Conservation (phyloP, 805 yeast species). For the Candida pseudoglaebosa region DNA sequence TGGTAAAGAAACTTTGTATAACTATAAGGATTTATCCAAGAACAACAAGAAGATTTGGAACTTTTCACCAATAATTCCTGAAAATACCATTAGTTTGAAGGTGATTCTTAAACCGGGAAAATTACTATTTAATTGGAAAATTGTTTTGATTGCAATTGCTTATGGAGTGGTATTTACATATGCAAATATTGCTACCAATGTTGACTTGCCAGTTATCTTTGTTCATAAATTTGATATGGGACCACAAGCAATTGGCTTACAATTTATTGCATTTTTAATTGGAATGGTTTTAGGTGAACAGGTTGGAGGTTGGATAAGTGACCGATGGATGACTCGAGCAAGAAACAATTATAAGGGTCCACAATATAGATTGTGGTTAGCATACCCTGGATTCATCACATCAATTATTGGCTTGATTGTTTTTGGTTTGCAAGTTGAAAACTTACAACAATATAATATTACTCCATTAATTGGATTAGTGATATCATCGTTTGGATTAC, state of each 20-base stretch:
- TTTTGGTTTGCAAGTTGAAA: slow-evolving; percentile 16
- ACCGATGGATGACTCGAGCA: slow-evolving; percentile 16
- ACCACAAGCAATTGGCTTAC: slow-evolving; percentile 22
- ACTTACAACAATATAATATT: slow-evolving; percentile 8
- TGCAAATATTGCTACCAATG: slow-evolving; percentile 19
- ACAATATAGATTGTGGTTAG: slow-evolving; percentile 17
- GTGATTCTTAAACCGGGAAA: slow-evolving; percentile 10
- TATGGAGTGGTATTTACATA: slow-evolving; percentile 18
- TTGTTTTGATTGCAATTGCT: slow-evolving; percentile 15
- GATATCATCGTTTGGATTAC: slow-evolving; percentile 19
- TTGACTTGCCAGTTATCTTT: slow-evolving; percentile 20
- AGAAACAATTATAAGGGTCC: background rate
- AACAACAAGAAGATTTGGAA: slow-evolving; percentile 4
- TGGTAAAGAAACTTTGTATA: slow-evolving; percentile 14
- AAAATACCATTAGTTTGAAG: slow-evolving; percentile 5
- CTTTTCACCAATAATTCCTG: slow-evolving; percentile 6
- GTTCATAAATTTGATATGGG: slow-evolving; percentile 15
- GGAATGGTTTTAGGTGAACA: slow-evolving; percentile 21
- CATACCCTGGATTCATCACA: slow-evolving; percentile 18
- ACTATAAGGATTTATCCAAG: slow-evolving; percentile 7
- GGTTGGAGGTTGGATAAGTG: slow-evolving; percentile 20
- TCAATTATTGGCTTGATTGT: slow-evolving; percentile 18
- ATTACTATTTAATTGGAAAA: slow-evolving; percentile 6
- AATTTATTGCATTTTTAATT: slow-evolving; percentile 18
- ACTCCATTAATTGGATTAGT: slow-evolving; percentile 21